These are phyloP conservation scores for Ramaria rubella DNA, from an alignment of 768 basidiomycete genomes.

Conservation along the genomic window DNA sequence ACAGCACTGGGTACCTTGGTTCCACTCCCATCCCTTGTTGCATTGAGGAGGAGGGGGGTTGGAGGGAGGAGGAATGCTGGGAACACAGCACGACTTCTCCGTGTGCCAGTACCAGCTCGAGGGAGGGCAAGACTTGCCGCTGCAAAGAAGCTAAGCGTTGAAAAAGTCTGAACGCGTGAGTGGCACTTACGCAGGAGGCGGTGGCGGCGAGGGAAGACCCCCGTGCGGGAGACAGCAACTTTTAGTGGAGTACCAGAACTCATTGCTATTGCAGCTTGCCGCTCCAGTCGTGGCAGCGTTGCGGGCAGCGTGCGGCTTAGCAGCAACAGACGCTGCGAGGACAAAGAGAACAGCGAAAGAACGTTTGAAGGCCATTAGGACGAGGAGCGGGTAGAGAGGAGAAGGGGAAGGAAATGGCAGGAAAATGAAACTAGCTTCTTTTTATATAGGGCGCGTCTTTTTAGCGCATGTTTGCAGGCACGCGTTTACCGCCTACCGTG, in stretches of 20 bases:
- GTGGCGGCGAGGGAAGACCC: neutral
- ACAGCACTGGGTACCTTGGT: slow-evolving; percentile 35
- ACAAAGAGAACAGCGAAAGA: slow-evolving; percentile 5
- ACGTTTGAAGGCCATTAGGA: slow-evolving; percentile 6
- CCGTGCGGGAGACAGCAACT: slow-evolving; percentile 8
- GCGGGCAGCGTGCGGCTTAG: neutral
- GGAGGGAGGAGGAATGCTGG: slow-evolving; percentile 34
- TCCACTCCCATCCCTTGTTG: slow-evolving; percentile 41
- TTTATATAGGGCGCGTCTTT: no score
- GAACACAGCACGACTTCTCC: slow-evolving; percentile 46
- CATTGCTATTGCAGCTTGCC: slow-evolving; percentile 1
- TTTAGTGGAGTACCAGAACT: slow-evolving; percentile 7
- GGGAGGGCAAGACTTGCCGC: slow-evolving; percentile 32
- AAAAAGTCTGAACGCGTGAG: neutral
- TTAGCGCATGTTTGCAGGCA: no score
- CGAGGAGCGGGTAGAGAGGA: neutral
- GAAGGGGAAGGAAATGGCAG: neutral
- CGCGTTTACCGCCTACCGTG: no score
- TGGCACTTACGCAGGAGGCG: slow-evolving; percentile 6
- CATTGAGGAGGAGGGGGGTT: slow-evolving; percentile 39
- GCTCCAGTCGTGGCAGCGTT: neutral
- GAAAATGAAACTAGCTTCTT: no score
- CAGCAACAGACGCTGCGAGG: slow-evolving; percentile 6
- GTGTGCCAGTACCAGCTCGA: slow-evolving; percentile 43
- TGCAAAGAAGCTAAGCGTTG: neutral